Evolutionary conservation across 2,329 filamentous ascomycete genomes (phyloP), one percentile per base, ranked within the genome.

Genomic region (Microdochium paspali): DNA sequence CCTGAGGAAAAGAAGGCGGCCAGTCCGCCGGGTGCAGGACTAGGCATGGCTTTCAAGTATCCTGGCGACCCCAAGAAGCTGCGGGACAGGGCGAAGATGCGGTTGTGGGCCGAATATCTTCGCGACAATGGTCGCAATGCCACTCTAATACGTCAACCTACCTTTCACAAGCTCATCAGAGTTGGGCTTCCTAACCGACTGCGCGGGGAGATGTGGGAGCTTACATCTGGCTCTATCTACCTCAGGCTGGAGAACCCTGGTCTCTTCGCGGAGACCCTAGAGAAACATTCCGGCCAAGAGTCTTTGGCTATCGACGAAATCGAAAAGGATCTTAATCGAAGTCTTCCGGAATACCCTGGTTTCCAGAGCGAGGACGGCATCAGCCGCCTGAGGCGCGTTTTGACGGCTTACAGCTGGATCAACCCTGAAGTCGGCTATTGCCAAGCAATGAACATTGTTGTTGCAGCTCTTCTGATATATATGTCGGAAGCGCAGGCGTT

Each of bases 371-470:
- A 95, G 63, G 90, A 96, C 59, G 93, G 93, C 15, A 98, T 98
- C 54, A 88, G 84, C 42, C 80, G 93, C 20, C 73, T 98, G 52
- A 83, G 93, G 50, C 80, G 91, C 49, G 93, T 98, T 31, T 74
- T 98, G 47, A 97, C 91, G 2, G 93, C 93, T 4, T 98, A 98
- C 70, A 96, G 90, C 68, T 98, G 93, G 93, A 87, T 85, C 44
- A 93, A 98, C 59, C 79, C 87, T 46, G 90, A 96, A 54, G 90
- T 98, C 47, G 93, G 93, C 55, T 98, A 98, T 67, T 98, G 93
- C 65, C 93, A 98, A 68, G 93, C 93, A 52, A 98, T 98, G 93
- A 98, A 98, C 66, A 98, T 98, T 56, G 93, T 98, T 28, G 91
- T 96, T 47, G 93, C 93, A 18, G 93, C 93, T n/a, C 72, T 98